A percentile compares a stretch with the other conserved stretches of the same genome.
These are phyloP conservation scores for Trichoderma breve DNA, from an alignment of 2,329 filamentous ascomycete genomes.

Conservation along the genomic window DNA sequence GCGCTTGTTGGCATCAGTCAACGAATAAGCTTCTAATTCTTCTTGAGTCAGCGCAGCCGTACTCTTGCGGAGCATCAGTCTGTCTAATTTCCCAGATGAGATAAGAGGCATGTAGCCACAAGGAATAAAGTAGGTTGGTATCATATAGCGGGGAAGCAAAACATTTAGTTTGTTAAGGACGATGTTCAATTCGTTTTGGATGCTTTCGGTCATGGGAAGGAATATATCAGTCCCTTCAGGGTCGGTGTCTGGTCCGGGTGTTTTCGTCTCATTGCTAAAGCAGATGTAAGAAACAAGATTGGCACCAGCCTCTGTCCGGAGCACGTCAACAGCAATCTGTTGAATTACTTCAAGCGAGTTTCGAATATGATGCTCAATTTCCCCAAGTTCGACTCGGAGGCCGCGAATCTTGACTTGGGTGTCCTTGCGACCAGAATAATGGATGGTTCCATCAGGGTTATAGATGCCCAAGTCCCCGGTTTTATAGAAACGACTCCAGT, in stretches of 20 bases:
- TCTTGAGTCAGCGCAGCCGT: not conserved
- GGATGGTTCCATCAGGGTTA: conserved; percentile 13
- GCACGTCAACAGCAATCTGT: conserved; percentile 17
- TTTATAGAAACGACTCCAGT: conserved; percentile 17
- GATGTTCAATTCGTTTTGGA: not conserved
- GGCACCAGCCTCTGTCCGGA: not conserved
- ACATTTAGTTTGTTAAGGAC: not conserved
- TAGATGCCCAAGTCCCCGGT: conserved; percentile 6
- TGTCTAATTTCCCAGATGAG: conserved; percentile 16
- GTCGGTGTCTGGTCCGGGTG: not conserved
- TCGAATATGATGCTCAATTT: conserved; percentile 13
- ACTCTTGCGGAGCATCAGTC: not conserved
- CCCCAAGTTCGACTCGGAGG: conserved; percentile 18
- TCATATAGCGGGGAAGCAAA: conserved; percentile 16
- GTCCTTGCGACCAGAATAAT: conserved; percentile 13
- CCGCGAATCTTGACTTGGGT: conserved; percentile 20
- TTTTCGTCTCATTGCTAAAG: not conserved
- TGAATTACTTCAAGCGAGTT: not conserved
- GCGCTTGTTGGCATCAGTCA: conserved; percentile 3
- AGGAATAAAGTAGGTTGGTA: conserved; percentile 15
- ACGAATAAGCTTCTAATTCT: conserved; percentile 11
- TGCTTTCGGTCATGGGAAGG: not conserved
- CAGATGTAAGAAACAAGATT: conserved; percentile 16
- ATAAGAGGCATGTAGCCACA: conserved; percentile 18
- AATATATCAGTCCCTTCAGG: not conserved